These are phyloP conservation scores for Ustilaginoidea virens DNA, from an alignment of 2,329 filamentous ascomycete genomes.

Conservation along the genomic window DNA sequence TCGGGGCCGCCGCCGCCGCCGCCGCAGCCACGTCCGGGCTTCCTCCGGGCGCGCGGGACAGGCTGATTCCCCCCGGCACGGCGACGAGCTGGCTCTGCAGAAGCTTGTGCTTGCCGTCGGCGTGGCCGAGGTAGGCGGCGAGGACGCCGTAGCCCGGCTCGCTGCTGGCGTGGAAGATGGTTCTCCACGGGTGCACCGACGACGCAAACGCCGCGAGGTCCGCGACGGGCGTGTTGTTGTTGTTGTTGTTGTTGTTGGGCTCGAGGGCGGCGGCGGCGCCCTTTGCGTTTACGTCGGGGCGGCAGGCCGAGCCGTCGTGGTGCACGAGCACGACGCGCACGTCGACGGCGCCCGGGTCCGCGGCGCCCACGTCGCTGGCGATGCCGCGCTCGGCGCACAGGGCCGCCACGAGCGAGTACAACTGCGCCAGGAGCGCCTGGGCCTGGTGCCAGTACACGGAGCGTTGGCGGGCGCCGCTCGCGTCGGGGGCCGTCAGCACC, in stretches of 20 bases:
- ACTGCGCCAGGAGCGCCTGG: conserved; percentile 56
- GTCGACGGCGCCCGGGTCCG: conserved; percentile 56
- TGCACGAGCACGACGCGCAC: conserved; percentile 60
- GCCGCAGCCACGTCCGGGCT: too few relatives aligned
- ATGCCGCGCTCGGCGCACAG: conserved; percentile 48
- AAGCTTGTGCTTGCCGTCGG: conserved; percentile 30
- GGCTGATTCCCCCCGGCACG: conserved; percentile 35
- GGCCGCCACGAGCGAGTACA: conserved; percentile 65
- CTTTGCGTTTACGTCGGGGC: conserved; percentile 18
- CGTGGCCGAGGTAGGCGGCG: conserved; percentile 28
- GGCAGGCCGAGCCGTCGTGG: conserved; percentile 26
- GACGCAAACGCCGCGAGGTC: conserved; percentile 37
- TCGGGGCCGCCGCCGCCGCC: too few relatives aligned
- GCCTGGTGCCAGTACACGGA: conserved; percentile 46
- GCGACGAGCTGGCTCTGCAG: conserved; percentile 33
- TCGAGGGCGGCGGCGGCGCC: conserved; percentile 22
- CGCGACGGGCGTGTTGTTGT: conserved; percentile 30
- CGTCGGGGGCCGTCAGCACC: conserved; percentile 35
- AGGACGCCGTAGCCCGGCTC: conserved; percentile 48
- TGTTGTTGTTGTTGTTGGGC: too few relatives aligned
- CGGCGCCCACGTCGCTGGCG: conserved; percentile 39
- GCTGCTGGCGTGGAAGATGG: conserved; percentile 49
- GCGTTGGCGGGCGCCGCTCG: conserved; percentile 18
- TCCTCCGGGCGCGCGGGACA: too few relatives aligned
- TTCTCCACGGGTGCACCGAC: conserved; percentile 43